These are phyloP conservation scores for Trichothecium sympodiale DNA, from an alignment of 2,329 filamentous ascomycete genomes.

Conservation along the genomic window DNA sequence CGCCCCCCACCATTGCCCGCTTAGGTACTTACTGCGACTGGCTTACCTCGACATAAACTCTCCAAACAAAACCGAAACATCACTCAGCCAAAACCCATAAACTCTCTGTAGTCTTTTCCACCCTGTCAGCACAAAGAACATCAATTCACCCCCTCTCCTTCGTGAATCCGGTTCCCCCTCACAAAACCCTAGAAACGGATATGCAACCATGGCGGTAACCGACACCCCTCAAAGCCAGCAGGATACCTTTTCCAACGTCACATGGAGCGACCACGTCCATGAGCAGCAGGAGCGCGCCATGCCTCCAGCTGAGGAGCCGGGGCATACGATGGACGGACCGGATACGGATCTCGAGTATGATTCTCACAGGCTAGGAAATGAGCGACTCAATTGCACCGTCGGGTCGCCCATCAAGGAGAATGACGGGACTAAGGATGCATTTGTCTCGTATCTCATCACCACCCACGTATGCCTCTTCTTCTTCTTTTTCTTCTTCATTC, in stretches of 20 bases:
- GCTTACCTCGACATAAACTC: too few species aligned
- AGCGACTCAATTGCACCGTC: slow-evolving; percentile 75
- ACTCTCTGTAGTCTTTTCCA: too few species aligned
- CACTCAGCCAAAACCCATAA: too few species aligned
- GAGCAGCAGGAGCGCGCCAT: slow-evolving; percentile 18
- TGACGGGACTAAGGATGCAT: slow-evolving; percentile 91
- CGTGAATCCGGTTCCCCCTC: not conserved
- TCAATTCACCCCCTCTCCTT: not conserved
- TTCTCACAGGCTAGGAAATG: slow-evolving; percentile 53
- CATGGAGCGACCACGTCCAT: slow-evolving; percentile 56
- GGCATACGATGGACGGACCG: slow-evolving; percentile 29
- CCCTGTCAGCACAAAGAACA: too few species aligned
- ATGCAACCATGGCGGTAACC: too few species aligned
- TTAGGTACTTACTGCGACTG: too few species aligned
- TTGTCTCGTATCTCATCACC: slow-evolving; percentile 89
- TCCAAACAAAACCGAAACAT: too few species aligned
- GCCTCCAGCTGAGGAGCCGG: slow-evolving; percentile 14
- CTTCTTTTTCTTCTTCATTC: slow-evolving; percentile 1
- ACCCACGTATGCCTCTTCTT: slow-evolving; percentile 53
- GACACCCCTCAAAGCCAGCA: slow-evolving; percentile 21
- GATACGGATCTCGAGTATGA: slow-evolving; percentile 41
- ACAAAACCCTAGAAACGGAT: too few species aligned
- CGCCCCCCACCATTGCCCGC: too few species aligned
- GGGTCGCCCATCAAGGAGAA: slow-evolving; percentile 84
- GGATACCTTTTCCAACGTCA: slow-evolving; percentile 72